Evolutionary conservation across 495 filamentous ascomycete species (phyloP), one percentile per base, ranked within the genome.

Genomic region (Delitschia confertaspora): DNA sequence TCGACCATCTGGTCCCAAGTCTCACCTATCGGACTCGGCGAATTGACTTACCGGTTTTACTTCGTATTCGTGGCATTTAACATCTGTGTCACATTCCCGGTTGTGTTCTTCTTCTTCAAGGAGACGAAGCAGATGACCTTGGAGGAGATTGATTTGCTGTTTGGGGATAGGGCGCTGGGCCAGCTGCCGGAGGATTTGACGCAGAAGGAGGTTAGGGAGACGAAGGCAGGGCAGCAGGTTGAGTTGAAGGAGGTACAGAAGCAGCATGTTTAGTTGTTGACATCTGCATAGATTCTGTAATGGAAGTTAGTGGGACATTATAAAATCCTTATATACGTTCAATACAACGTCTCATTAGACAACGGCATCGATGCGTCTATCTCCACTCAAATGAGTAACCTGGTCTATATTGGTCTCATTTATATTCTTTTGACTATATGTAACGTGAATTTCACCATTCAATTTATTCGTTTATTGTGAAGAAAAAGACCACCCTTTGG

Each of bases 81-180:
- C 17, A 31, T 57, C 37, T 49, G 60, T 14, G 41, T 49, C 45
- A 55, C 39, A 41, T 55, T 38, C 45, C 50, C 62, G 0, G 60
- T 67, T 0, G 64, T 78, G 6, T 74, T 65, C 51, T 67, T 76
- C 55, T 61, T 72, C 25, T 75, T 75, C 53, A 68, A 67, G 33
- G 73, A 78, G 54, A 76, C 73, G 0, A 76, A 73, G 36, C 67
- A 70, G 38, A 61, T 76, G 26, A 65, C 65, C 0, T 56, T 78
- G 1, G 74, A 78, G 45, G 72, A 74, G 40, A 76, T 76, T 45
- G 73, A 78, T 61, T 35, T 72, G 13, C 52, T 75, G 23, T 74
- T 78, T 57, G 73, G 67, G 0, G 68, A 67, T 32, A 53, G 68
- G 1, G 65, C 69, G 3, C 49, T 72, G 14, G 69, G 69, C 5